phyloP scores from a whole-genome alignment of 2,329 filamentous ascomycete species.

The Xylariaceae sp. region DNA sequence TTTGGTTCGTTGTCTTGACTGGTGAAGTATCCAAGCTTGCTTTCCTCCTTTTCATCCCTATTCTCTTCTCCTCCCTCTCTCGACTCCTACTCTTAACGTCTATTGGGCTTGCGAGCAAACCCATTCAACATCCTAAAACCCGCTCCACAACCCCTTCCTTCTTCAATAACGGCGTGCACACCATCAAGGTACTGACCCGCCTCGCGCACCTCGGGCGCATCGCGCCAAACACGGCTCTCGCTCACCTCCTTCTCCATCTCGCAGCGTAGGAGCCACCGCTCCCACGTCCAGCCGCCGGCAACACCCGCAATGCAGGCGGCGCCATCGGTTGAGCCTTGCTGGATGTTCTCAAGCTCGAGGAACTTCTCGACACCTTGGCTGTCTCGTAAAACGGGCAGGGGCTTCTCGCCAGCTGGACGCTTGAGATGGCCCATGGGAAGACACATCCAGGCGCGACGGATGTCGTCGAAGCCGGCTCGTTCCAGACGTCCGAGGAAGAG shows the following conservation, averaged over 20 bases:
- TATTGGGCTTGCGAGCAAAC: constrained; percentile 56
- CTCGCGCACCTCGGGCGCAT: constrained; percentile 47
- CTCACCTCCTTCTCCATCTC: constrained; percentile 75
- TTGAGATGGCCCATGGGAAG: constrained; percentile 67
- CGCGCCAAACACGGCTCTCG: constrained; percentile 53
- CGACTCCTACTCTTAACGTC: not conserved
- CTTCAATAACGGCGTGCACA: constrained; percentile 57
- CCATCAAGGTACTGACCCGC: constrained; percentile 56
- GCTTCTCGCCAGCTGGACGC: constrained; percentile 34
- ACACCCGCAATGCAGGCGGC: constrained; percentile 73
- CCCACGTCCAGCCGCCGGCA: constrained; percentile 86
- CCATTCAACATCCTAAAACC: constrained; percentile 59
- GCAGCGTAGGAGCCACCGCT: constrained; percentile 88
- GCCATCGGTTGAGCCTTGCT: constrained; percentile 63
- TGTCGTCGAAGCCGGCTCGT: constrained; percentile 69
- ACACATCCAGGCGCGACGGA: constrained; percentile 83
- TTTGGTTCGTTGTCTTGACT: not conserved
- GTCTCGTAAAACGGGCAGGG: constrained; percentile 32
- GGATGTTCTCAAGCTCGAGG: constrained; percentile 56
- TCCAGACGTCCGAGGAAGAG: constrained; percentile 70
- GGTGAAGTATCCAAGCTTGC: not conserved
- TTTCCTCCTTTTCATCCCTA: not conserved
- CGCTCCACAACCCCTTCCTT: constrained; percentile 54
- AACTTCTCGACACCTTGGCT: constrained; percentile 38
- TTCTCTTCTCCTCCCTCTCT: not conserved